Base-by-base conservation (phyloP, 495 filamentous ascomycete genomes). In the Recurvomyces mirabilis region DNA sequence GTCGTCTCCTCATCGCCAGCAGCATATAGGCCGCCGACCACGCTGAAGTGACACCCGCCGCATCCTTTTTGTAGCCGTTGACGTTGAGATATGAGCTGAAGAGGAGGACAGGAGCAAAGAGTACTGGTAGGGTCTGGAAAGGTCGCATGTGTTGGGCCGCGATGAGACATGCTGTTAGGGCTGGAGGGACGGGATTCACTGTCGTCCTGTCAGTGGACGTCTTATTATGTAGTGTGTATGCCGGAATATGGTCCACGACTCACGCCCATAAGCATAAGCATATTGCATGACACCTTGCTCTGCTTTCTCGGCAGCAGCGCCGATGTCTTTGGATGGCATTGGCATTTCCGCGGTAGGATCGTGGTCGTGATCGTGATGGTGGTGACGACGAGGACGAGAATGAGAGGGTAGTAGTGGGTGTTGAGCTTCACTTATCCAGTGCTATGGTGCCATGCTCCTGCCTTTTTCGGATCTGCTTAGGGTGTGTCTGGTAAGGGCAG, bases 21-120 rank as follows among this genome's bases (percentile, higher is more conserved):
- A 95, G 62, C 13, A 87, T 66, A 60, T 96, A 98, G 17, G 94
- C 65, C 3, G 79, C 84, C 29, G 81, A 86, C 77, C 84, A 94
- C 3, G 89, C 86, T 14, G 83, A 86, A 11, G 77, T 83, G 39
- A 87, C 70, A 22, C 88, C 91, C 0, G 87, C 89, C 38, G 74
- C 76, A 53, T 95, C 91, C 40, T 76, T 78, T 59, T 81, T 78
- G 73, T 78, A 87, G 25, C 75, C 77, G 38, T 74, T 72, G 7
- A 94, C 59, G 59, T 87, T 89, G 33, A 88, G 71, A 63, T 94
- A 96, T 65, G 78, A 82, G 43, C 75, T 75, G 68, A 93, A 87
- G 43, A 93, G 70, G n/a, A 95, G 74, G 43, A 87, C 67, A 0
- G 87, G 83, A 25, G 86, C 72, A 67, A 94, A 85, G 52, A 85